Percentiles rank a stretch among this genome's conserved stretches.
Evolutionary conservation across 2,329 filamentous ascomycete species (phyloP).

Genomic region (Achaetomium macrosporum): DNA sequence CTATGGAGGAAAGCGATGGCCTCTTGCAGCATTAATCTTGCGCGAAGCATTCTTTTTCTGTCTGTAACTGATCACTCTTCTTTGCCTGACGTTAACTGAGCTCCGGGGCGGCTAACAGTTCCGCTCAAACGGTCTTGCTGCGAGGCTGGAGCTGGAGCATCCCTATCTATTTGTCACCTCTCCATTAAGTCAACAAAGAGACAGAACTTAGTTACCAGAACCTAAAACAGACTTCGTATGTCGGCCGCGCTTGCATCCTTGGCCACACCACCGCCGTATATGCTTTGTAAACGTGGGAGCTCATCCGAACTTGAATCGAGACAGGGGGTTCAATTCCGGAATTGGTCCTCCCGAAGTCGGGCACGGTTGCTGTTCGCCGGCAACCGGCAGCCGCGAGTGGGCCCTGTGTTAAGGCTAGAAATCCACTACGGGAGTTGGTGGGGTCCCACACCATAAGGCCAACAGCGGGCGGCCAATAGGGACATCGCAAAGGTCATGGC

Average conservation of each 20-base stretch:
- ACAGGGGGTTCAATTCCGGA: not conserved
- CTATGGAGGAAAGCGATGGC: constrained; percentile 6
- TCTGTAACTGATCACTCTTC: not conserved
- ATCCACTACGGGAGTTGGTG: not conserved
- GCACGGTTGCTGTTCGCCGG: constrained; percentile 6
- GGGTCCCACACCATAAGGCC: constrained; percentile 2
- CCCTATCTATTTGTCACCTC: too few relatives aligned
- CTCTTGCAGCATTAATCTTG: constrained; percentile 1
- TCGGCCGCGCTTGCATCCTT: too few relatives aligned
- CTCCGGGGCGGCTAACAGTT: too few relatives aligned
- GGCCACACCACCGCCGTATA: too few relatives aligned
- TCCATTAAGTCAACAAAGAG: too few relatives aligned
- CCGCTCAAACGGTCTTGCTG: too few relatives aligned
- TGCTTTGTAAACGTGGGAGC: too few relatives aligned
- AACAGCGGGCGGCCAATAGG: constrained; percentile 10
- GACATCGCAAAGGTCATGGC: constrained; percentile 4
- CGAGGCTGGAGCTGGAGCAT: too few relatives aligned
- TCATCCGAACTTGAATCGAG: too few relatives aligned
- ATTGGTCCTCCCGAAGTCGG: not conserved
- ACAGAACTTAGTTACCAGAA: too few relatives aligned
- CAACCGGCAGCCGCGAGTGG: constrained; percentile 4
- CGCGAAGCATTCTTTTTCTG: not conserved
- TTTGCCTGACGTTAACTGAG: not conserved
- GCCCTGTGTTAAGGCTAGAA: not conserved
- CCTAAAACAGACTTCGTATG: too few relatives aligned